phyloP scores from a whole-genome alignment of 164 flowering plant genomes.

The Aristolochia contorta region DNA sequence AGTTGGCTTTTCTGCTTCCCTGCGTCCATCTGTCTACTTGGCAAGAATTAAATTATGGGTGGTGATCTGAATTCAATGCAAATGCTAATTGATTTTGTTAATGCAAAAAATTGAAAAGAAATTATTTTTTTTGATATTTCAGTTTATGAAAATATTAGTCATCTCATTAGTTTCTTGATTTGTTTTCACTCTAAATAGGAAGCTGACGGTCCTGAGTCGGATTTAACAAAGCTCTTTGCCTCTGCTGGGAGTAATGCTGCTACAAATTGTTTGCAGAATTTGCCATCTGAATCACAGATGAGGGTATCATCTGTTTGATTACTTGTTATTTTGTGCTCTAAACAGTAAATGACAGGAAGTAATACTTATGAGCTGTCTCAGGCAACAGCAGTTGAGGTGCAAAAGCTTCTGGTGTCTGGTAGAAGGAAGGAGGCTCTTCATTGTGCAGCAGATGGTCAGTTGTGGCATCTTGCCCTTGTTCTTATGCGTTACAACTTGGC shows the following conservation, averaged over 20 bases:
- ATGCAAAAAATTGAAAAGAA: no score
- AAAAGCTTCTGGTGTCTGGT: slow-evolving; percentile 89
- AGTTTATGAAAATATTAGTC: no score
- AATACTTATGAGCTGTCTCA: slow-evolving; percentile 13
- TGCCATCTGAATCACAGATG: slow-evolving; percentile 79
- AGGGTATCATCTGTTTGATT: slow-evolving; percentile 29
- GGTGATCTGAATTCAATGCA: no score
- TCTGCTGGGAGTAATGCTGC: slow-evolving; percentile 48
- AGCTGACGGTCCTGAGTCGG: slow-evolving; percentile 68
- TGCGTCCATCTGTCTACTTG: no score
- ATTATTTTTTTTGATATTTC: no score
- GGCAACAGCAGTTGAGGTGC: slow-evolving; percentile 89
- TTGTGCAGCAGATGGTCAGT: slow-evolving; percentile 87
- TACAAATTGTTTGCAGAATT: slow-evolving; percentile 52
- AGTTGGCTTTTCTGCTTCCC: no score
- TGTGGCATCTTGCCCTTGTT: slow-evolving; percentile 93
- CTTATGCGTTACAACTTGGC: slow-evolving; percentile 95
- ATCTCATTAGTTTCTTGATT: not conserved
- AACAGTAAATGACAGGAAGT: slow-evolving; percentile 1
- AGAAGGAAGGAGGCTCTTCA: slow-evolving; percentile 77
- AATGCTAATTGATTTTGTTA: no score
- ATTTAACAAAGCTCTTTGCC: slow-evolving; percentile 83
- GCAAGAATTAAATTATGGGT: no score
- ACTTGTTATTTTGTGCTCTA: not conserved
- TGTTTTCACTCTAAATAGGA: slow-evolving; percentile 38